These are phyloP conservation scores for Durotheca rogersii DNA, from an alignment of 495 filamentous ascomycete genomes.

Conservation along the genomic window DNA sequence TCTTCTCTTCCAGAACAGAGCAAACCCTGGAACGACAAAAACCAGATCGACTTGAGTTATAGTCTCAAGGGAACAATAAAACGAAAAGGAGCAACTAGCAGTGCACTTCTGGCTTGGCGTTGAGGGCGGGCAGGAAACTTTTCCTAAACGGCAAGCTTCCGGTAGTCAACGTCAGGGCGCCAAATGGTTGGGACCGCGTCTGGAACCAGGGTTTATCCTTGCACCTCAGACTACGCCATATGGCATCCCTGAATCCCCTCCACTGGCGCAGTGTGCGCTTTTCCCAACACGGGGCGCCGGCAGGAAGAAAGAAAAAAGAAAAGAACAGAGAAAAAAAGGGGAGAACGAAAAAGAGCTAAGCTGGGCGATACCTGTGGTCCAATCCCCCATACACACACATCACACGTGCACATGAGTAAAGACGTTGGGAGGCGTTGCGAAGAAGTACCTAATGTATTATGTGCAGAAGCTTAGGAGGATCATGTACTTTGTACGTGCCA, in stretches of 20 bases:
- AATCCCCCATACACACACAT: too few species aligned
- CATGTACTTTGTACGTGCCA: not conserved
- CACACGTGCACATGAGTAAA: too few species aligned
- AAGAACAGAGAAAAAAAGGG: too few species aligned
- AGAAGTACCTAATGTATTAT: too few species aligned
- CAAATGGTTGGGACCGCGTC: constrained; percentile 30
- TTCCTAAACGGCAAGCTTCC: constrained; percentile 34
- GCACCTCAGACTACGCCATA: constrained; percentile 29
- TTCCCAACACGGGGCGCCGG: not conserved
- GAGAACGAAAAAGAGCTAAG: too few species aligned
- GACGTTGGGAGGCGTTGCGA: too few species aligned
- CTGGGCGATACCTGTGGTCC: too few species aligned
- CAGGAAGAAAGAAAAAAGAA: too few species aligned
- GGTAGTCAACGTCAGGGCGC: constrained; percentile 28
- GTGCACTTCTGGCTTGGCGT: constrained; percentile 26
- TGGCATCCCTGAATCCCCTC: constrained; percentile 21
- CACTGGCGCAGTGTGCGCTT: constrained; percentile 19
- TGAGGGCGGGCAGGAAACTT: constrained; percentile 23
- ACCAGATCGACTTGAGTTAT: constrained; percentile 20
- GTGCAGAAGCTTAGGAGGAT: constrained; percentile 10
- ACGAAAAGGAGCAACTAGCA: constrained; percentile 3
- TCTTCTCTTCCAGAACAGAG: constrained; percentile 21
- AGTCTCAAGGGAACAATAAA: not conserved
- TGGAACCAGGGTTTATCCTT: constrained; percentile 23
- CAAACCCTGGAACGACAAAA: constrained; percentile 29